These are phyloP conservation scores for Eurotiales sp. DNA, from an alignment of 2,329 filamentous ascomycete species.

Conservation along the genomic window DNA sequence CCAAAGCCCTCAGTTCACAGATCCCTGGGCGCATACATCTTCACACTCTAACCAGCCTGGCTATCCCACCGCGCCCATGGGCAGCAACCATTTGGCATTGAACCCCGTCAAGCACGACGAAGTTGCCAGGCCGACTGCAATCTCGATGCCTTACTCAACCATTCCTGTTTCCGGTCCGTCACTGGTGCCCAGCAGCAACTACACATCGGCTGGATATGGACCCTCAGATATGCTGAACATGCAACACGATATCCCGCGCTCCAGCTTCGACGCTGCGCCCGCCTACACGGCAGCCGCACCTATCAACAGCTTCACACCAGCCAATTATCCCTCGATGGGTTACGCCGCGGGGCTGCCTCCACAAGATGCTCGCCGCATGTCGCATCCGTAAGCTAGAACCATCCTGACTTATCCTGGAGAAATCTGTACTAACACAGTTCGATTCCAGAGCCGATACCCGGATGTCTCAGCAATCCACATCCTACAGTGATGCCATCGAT, in stretches of 20 bases:
- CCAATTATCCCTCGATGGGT: constrained; percentile 72
- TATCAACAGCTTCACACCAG: constrained; percentile 64
- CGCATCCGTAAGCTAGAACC: constrained; percentile 70
- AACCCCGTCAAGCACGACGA: constrained; percentile 58
- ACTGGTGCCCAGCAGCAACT: constrained; percentile 65
- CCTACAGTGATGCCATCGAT: constrained; percentile 85
- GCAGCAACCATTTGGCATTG: constrained; percentile 56
- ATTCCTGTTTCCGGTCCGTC: constrained; percentile 71
- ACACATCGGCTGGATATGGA: constrained; percentile 57
- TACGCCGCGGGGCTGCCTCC: constrained; percentile 57
- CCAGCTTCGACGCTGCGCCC: constrained; percentile 60
- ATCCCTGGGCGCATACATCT: constrained; percentile 72
- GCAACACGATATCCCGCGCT: constrained; percentile 73
- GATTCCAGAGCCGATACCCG: constrained; percentile 32
- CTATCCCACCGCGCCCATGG: constrained; percentile 54
- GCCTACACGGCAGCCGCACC: constrained; percentile 67
- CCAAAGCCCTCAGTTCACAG: constrained; percentile 74
- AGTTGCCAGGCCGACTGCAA: constrained; percentile 55
- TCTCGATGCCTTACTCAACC: constrained; percentile 67
- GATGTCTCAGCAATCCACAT: constrained; percentile 48
- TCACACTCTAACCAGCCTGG: constrained; percentile 62
- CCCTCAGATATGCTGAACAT: constrained; percentile 64
- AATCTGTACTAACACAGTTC: no score
- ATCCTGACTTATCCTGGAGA: no score
- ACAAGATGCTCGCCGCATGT: constrained; percentile 65